A percentile compares a stretch with the other conserved stretches of the same genome.
phyloP scores from a whole-genome alignment of 305 asterid species.

The Rubia occidens region DNA sequence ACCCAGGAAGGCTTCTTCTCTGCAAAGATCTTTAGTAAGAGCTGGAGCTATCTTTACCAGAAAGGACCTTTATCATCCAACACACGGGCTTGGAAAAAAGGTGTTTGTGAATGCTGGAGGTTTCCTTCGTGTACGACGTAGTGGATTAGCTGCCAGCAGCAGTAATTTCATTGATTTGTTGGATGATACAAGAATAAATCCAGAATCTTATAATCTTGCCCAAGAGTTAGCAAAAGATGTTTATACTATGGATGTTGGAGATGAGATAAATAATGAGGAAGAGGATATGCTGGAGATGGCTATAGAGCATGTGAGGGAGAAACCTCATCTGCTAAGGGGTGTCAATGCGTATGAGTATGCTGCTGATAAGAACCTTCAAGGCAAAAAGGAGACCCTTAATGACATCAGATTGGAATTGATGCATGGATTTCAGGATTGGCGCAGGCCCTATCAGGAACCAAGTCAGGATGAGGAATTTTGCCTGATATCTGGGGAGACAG shows the following conservation, averaged over 20 bases:
- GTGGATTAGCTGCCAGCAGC: constrained; percentile 82
- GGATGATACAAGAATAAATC: constrained; percentile 97
- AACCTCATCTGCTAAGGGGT: constrained; percentile 66
- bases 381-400: constrained; percentile 76
- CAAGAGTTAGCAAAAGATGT: constrained; percentile 93
- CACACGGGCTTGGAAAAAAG: constrained; percentile 81
- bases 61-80: constrained; percentile 65
- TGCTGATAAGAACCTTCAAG: constrained; percentile 42
- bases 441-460: constrained; percentile 56
- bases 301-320: constrained; percentile 88
- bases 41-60: constrained; percentile 83
- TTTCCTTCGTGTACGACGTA: constrained; percentile 79
- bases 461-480: constrained; percentile 83
- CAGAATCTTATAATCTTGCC: constrained; percentile 85
- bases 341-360: constrained; percentile 70
- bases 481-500: constrained; percentile 87
- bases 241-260: constrained; percentile 62
- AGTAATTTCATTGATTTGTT: constrained; percentile 81
- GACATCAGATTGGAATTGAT: constrained; percentile 81
- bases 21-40: constrained; percentile 81
- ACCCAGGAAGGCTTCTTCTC: constrained; percentile 89
- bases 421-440: constrained; percentile 93
- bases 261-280: constrained; percentile 60
- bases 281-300: constrained; percentile 94
- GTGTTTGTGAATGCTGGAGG: constrained; percentile 94